Percentiles rank a stretch among this genome's conserved stretches.
Conservation (phyloP, 2,329 filamentous ascomycete species). For the Rhynchosporium agropyri region DNA sequence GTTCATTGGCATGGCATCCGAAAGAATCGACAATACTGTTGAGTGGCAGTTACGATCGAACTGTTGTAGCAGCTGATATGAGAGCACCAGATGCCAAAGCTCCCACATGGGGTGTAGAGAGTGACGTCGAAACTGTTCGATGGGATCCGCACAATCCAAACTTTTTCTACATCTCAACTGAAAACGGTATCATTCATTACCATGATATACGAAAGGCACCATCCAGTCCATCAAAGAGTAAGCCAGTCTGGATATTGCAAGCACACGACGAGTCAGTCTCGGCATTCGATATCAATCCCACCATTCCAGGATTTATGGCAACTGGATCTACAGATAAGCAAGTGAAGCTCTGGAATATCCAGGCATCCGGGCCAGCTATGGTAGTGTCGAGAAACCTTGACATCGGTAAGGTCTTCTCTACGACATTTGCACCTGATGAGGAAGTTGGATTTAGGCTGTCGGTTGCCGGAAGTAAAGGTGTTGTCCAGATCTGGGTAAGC, state of each 20-base stretch:
- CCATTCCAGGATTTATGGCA: constrained; percentile 88
- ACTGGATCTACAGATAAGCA: constrained; percentile 94
- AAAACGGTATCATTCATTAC: constrained; percentile 88
- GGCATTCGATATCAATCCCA: constrained; percentile 87
- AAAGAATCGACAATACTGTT: constrained; percentile 84
- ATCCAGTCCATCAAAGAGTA: constrained; percentile 71
- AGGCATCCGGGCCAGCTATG: constrained; percentile 78
- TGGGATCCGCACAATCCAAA: constrained; percentile 95
- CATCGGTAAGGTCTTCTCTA: constrained; percentile 92
- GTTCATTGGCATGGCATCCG: constrained; percentile 91
- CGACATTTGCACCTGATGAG: constrained; percentile 84
- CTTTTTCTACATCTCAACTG: constrained; percentile 94
- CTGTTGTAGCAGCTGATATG: constrained; percentile 95
- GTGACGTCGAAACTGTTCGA: constrained; percentile 87
- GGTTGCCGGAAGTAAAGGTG: constrained; percentile 92
- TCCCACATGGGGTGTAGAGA: constrained; percentile 90
- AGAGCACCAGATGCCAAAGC: constrained; percentile 81
- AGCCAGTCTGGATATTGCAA: constrained; percentile 91
- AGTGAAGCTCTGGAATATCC: constrained; percentile 96
- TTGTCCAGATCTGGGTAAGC: constrained; percentile 87
- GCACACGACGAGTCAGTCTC: constrained; percentile 92
- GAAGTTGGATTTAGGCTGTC: constrained; percentile 91
- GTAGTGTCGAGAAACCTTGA: constrained; percentile 90
- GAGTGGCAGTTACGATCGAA: constrained; percentile 93
- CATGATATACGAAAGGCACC: constrained; percentile 83